These are phyloP conservation scores for Vitellaria paradoxa DNA, from an alignment of 179 eudicot genomes.

Conservation along the genomic window DNA sequence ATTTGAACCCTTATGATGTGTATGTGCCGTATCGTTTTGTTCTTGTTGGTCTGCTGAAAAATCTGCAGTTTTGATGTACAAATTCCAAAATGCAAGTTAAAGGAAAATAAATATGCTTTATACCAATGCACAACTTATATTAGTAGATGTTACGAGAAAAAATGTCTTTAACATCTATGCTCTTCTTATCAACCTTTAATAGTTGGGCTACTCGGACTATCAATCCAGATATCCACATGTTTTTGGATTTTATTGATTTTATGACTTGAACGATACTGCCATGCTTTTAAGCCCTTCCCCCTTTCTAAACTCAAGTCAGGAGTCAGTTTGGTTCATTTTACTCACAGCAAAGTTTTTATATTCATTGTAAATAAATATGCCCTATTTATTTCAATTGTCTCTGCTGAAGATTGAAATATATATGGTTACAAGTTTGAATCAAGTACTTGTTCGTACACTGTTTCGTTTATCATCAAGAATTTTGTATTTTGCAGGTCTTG, in stretches of 20 bases:
- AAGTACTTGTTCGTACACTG: neutral
- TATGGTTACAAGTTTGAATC: neutral
- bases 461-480: neutral
- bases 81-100: neutral
- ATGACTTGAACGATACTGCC: neutral
- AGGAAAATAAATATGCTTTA: neutral
- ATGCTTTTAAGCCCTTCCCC: neutral
- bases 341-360: neutral
- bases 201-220: no score
- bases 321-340: neutral
- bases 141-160: neutral
- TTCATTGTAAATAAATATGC: neutral
- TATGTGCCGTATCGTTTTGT: no score
- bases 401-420: neutral
- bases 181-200: neutral
- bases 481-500: conserved; percentile 61
- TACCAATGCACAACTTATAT: neutral
- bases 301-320: neutral
- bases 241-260: no score
- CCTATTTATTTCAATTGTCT: neutral
- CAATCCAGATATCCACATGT: no score
- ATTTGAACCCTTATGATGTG: neutral
- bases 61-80: neutral
- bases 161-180: neutral
- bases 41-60: neutral